Conservation (phyloP, 805 yeast genomes). For the Pichia gijzeniarum region DNA sequence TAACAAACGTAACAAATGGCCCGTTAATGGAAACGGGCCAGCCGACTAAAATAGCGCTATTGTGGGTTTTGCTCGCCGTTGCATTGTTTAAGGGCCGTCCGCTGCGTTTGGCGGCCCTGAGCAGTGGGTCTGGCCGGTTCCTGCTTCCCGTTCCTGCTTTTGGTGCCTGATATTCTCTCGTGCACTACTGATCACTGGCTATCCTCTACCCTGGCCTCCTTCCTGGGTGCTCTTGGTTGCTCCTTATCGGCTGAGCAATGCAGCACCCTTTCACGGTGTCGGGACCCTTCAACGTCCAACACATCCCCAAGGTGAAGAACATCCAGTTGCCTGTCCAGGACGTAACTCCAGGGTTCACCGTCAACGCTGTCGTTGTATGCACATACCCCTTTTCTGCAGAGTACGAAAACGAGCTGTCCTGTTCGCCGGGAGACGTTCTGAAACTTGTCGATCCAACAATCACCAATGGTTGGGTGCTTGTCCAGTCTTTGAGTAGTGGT, state of each 20-base stretch:
- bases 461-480: constrained; percentile 49
- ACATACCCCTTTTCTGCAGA: constrained; percentile 11
- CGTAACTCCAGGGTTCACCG: not conserved
- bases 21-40: too few relatives aligned
- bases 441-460: constrained; percentile 40
- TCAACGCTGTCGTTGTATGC: constrained; percentile 10
- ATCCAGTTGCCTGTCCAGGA: not conserved
- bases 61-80: too few relatives aligned
- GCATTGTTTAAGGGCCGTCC: too few relatives aligned
- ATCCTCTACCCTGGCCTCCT: too few relatives aligned
- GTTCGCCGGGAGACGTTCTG: constrained; percentile 45
- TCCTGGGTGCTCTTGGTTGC: not conserved
- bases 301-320: constrained; percentile 11
- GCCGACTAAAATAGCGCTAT: too few relatives aligned
- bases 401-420: constrained; percentile 35
- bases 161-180: too few relatives aligned
- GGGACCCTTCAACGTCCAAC: constrained; percentile 17
- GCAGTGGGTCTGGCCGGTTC: too few relatives aligned
- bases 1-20: too few relatives aligned
- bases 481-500: constrained; percentile 44
- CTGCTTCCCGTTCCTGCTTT: too few relatives aligned
- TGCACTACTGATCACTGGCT: too few relatives aligned
- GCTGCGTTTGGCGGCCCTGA: too few relatives aligned
- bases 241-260: too few relatives aligned
- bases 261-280: constrained; percentile 6